These are phyloP conservation scores for Tetragonia tetragonoides DNA, from an alignment of 148 eudicot genomes.

Conservation along the genomic window DNA sequence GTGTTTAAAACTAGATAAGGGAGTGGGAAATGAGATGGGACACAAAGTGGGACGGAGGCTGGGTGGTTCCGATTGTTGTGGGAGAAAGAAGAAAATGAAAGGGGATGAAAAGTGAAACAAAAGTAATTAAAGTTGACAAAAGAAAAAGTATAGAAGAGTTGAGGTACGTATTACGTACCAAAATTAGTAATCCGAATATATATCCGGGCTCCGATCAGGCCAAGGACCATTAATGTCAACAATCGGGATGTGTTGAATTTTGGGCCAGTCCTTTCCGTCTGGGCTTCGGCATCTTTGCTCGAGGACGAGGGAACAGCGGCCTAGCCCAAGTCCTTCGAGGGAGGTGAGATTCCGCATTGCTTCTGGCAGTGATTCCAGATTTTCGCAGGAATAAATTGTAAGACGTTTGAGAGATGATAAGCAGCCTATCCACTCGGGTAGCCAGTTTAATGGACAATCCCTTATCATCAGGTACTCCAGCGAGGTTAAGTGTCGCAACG, in stretches of 20 bases:
- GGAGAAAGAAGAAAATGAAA: too few species aligned
- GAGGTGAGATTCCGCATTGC: slow-evolving; percentile 13
- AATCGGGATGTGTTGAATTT: slow-evolving; percentile 17
- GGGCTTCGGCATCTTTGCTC: not conserved
- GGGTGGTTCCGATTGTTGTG: too few species aligned
- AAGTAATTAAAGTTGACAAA: too few species aligned
- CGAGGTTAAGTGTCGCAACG: slow-evolving; percentile 15
- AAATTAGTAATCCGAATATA: too few species aligned
- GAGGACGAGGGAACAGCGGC: rapidly evolving
- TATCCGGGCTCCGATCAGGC: too few species aligned
- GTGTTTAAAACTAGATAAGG: too few species aligned
- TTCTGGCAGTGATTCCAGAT: slow-evolving; percentile 1
- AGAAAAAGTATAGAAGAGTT: too few species aligned
- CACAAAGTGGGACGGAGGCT: too few species aligned
- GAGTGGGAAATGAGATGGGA: too few species aligned
- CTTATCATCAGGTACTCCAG: not conserved
- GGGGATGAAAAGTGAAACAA: too few species aligned
- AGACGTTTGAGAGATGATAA: not conserved
- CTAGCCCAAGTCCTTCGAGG: not conserved
- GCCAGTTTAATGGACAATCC: not conserved
- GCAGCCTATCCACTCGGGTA: slow-evolving; percentile 24
- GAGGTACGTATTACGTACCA: too few species aligned
- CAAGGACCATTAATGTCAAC: too few species aligned
- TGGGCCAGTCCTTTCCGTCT: slow-evolving; percentile 11
- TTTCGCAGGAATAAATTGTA: not conserved